Evolutionary conservation across 1,139 yeast species (phyloP).

Genomic region (Kazachstania sp.): DNA sequence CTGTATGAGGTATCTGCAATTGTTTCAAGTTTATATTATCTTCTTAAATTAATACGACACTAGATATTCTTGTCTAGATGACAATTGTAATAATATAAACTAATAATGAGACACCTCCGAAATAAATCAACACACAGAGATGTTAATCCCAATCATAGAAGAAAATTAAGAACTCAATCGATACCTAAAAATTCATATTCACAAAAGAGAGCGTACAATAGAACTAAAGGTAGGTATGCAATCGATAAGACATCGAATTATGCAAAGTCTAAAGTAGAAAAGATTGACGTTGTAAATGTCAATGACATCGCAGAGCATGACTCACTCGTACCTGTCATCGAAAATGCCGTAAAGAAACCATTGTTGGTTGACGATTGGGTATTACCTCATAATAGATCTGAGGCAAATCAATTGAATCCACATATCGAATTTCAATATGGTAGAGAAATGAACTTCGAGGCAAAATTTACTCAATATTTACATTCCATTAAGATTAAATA

Average conservation of each 20-base stretch:
- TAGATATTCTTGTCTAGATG: too few species aligned
- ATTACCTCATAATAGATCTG: slow-evolving; percentile 11
- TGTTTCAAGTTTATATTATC: too few species aligned
- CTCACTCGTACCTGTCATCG: neutral
- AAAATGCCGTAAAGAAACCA: neutral
- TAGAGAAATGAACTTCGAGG: neutral
- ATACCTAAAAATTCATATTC: neutral
- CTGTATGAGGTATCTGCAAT: too few species aligned
- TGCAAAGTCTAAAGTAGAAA: too few species aligned
- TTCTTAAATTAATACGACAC: too few species aligned
- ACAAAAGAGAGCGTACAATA: neutral
- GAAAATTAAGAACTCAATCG: neutral
- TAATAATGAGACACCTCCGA: neutral
- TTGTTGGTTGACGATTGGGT: neutral
- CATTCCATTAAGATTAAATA: slow-evolving; percentile 19
- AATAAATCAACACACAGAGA: neutral
- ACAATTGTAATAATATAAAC: too few species aligned
- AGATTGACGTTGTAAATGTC: too few species aligned
- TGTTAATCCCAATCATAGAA: neutral
- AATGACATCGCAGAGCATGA: neutral
- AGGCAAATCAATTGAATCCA: slow-evolving; percentile 17
- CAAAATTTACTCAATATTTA: slow-evolving; percentile 2
- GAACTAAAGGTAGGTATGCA: neutral
- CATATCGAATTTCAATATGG: slow-evolving; percentile 13
- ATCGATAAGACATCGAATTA: too few species aligned